phyloP scores from a whole-genome alignment of 2,329 filamentous ascomycete genomes.

The Cordyceps militaris region DNA sequence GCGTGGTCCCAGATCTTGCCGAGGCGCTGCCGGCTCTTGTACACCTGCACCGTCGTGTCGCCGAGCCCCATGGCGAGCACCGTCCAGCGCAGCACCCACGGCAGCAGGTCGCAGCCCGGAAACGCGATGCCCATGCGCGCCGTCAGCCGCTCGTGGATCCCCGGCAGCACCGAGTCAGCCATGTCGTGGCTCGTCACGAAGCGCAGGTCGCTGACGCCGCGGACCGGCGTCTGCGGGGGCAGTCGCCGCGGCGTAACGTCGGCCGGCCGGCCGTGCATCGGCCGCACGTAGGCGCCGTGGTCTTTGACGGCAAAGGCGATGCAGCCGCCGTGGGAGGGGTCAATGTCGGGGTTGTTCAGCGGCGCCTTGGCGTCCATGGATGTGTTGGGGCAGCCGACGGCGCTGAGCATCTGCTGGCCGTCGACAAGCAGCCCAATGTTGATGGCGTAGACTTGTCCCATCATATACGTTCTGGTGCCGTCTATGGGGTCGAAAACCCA shows the following conservation, averaged over 20 bases:
- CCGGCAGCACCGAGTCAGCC: slow-evolving; percentile 41
- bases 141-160: slow-evolving; percentile 39
- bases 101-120: slow-evolving; percentile 45
- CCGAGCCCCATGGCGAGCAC: slow-evolving; percentile 44
- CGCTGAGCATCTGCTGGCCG: slow-evolving; percentile 42
- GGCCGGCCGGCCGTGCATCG: slow-evolving; percentile 25
- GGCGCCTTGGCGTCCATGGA: slow-evolving; percentile 31
- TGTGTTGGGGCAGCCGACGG: slow-evolving; percentile 43
- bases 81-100: slow-evolving; percentile 52
- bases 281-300: slow-evolving; percentile 41
- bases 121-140: slow-evolving; percentile 33
- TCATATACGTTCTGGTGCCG: slow-evolving; percentile 50
- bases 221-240: slow-evolving; percentile 21
- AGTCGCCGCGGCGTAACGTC: slow-evolving; percentile 26
- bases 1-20: slow-evolving; percentile 56
- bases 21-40: slow-evolving; percentile 38
- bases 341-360: slow-evolving; percentile 37
- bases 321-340: slow-evolving; percentile 37
- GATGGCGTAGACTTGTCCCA: slow-evolving; percentile 49
- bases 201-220: slow-evolving; percentile 24
- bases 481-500: slow-evolving; percentile 58
- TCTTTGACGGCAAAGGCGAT: slow-evolving; percentile 44
- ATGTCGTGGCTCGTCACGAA: slow-evolving; percentile 42
- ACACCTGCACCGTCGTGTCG: slow-evolving; percentile 51
- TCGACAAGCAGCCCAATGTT: slow-evolving; percentile 47